These are phyloP conservation scores for Plasmopara viticola DNA, from an alignment of 352 stramenopile genomes.

Conservation along the genomic window DNA sequence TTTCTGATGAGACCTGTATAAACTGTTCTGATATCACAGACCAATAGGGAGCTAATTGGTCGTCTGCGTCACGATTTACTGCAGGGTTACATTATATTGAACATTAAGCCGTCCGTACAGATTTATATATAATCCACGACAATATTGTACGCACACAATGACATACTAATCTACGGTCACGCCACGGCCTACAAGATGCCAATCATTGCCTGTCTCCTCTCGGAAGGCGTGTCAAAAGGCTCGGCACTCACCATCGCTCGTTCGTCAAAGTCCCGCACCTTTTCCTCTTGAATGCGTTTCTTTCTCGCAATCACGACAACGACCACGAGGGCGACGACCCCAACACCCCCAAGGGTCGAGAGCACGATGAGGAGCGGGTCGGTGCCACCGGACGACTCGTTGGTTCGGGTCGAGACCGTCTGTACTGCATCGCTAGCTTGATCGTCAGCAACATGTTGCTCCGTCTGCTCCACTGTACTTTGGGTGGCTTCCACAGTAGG, in stretches of 20 bases:
- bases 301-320: slow-evolving; percentile 23
- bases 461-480: background rate
- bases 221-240: slow-evolving; percentile 25
- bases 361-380: slow-evolving; percentile 27
- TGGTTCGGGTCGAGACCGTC: slow-evolving; percentile 21
- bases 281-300: slow-evolving; percentile 26
- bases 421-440: background rate
- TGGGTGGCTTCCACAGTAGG: slow-evolving; percentile 7
- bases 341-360: slow-evolving; percentile 17
- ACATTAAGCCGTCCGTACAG: no score
- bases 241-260: slow-evolving; percentile 21
- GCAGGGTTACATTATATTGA: no score
- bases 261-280: slow-evolving; percentile 19
- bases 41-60: no score
- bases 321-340: slow-evolving; percentile 22
- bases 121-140: no score
- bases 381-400: slow-evolving; percentile 6
- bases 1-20: no score
- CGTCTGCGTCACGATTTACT: no score
- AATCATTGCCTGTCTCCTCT: slow-evolving; percentile 17
- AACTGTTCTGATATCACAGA: no score
- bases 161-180: background rate
- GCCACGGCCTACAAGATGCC: slow-evolving; percentile 14
- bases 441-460: slow-evolving; percentile 14
- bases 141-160: background rate